Evolutionary conservation across 2,329 filamentous ascomycete genomes (phyloP).

Genomic region (Diplodia seriata): DNA sequence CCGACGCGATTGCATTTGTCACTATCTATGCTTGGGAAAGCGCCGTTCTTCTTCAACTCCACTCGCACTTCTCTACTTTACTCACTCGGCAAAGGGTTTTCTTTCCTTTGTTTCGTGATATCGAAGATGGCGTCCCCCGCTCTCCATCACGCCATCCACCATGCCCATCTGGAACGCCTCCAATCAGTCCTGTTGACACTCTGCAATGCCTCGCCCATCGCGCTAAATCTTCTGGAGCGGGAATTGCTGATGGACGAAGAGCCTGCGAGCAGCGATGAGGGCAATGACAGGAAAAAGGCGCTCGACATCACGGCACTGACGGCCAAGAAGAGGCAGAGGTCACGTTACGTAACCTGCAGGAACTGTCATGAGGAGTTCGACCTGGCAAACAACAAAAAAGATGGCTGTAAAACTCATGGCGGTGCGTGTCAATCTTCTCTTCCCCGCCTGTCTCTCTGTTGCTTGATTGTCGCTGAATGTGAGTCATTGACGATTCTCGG

Average conservation of each 20-base stretch:
- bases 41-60: no score
- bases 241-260: background rate
- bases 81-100: no score
- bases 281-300: background rate
- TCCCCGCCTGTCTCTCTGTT: no score
- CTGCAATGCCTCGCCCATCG: slow-evolving; percentile 1
- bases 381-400: background rate
- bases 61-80: no score
- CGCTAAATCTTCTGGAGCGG: background rate
- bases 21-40: no score
- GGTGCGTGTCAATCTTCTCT: background rate
- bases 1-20: no score
- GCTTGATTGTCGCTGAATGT: no score
- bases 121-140: background rate
- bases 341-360: slow-evolving; percentile 1
- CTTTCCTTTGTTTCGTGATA: no score
- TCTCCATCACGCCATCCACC: background rate
- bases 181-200: background rate
- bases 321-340: background rate
- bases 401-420: background rate
- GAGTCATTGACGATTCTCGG: background rate
- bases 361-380: background rate
- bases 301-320: background rate
- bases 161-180: slow-evolving; percentile 1
- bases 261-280: background rate